These are phyloP conservation scores for Lentinula sp. DNA, from an alignment of 768 basidiomycete genomes.

Conservation along the genomic window DNA sequence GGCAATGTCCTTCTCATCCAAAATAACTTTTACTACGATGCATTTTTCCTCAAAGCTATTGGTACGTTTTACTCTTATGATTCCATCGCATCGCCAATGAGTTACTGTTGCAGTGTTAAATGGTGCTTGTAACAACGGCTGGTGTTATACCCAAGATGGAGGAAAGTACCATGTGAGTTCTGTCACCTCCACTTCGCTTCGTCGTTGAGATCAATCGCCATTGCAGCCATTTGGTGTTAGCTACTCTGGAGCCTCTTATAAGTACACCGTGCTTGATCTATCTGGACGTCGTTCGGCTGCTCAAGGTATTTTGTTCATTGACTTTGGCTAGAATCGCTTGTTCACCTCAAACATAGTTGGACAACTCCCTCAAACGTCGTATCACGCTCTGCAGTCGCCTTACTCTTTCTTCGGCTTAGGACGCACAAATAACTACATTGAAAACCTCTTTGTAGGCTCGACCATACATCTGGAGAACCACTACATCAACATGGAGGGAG, in stretches of 20 bases:
- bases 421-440: conserved; percentile 98
- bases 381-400: conserved; percentile 84
- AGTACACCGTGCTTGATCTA: conserved; percentile 94
- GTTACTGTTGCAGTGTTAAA: conserved; percentile 60
- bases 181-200: conserved; percentile 1
- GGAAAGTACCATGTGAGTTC: conserved; percentile 65
- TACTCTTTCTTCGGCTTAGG: conserved; percentile 97
- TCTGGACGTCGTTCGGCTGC: conserved; percentile 84
- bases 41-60: conserved; percentile 96
- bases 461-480: conserved; percentile 69
- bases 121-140: conserved; percentile 83
- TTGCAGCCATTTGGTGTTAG: conserved; percentile 86
- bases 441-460: conserved; percentile 95
- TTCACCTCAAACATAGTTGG: conserved; percentile 48
- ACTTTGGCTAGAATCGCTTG: background rate
- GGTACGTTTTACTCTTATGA: conserved; percentile 40
- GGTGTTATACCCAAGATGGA: conserved; percentile 60
- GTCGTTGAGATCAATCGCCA: background rate
- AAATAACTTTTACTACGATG: conserved; percentile 98
- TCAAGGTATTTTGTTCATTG: conserved; percentile 50
- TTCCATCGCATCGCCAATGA: background rate
- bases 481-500: conserved; percentile 90
- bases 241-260: conserved; percentile 92
- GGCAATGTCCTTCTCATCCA: conserved; percentile 78
- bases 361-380: conserved; percentile 90